Conservation (phyloP, 2,329 filamentous ascomycete species). For the Alternaria novae-zelandiae region DNA sequence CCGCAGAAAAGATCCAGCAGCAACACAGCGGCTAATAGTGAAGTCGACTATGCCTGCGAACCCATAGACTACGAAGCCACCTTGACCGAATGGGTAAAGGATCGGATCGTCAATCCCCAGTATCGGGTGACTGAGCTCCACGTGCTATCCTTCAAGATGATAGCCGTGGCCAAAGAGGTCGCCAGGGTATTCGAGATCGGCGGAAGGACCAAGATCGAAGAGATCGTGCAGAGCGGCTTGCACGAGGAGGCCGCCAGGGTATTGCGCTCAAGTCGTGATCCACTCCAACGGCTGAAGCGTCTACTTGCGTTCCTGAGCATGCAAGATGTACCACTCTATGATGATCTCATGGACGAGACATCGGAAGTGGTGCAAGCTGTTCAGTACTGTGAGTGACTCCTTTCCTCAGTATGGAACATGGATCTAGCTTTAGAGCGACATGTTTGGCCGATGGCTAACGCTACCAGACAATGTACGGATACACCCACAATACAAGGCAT, state of each 20-base stretch:
- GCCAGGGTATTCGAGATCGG: constrained; percentile 14
- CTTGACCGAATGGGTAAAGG: background rate
- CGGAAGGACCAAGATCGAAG: constrained; percentile 19
- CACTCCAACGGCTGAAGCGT: constrained; percentile 22
- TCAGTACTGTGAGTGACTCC: constrained; percentile 34
- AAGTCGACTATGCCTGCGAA: background rate
- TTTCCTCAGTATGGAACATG: background rate
- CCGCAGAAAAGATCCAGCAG: background rate
- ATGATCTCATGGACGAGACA: constrained; percentile 30
- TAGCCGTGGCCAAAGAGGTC: background rate
- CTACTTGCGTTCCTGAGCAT: constrained; percentile 22
- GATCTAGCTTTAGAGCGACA: background rate
- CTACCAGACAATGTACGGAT: constrained; percentile 34
- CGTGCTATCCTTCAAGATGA: background rate
- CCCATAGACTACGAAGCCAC: background rate
- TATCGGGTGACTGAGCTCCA: constrained; percentile 3
- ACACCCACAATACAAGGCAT: constrained; percentile 23
- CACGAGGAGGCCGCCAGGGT: constrained; percentile 22
- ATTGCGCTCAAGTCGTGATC: constrained; percentile 17
- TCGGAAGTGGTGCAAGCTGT: constrained; percentile 40
- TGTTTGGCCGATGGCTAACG: constrained; percentile 1
- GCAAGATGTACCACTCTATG: constrained; percentile 30
- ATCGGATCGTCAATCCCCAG: background rate
- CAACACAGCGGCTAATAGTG: background rate
- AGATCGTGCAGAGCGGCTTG: constrained; percentile 16